Evolutionary conservation across 225 moss, liverwort and hornwort species (phyloP).

Genomic region (Bryoerythrophyllum caledonicum): DNA sequence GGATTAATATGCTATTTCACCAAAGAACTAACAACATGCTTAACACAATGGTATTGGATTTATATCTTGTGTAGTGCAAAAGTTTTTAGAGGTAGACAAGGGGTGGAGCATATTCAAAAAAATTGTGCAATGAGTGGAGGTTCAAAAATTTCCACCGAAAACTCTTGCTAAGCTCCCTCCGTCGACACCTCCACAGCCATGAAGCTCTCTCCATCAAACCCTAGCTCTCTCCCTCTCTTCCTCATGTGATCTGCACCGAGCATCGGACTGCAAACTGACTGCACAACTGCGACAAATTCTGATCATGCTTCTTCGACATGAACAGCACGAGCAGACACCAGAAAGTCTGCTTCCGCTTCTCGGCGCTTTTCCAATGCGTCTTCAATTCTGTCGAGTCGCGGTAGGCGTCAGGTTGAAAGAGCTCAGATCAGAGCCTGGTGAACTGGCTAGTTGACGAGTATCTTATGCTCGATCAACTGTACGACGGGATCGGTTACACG

Average conservation of each 20-base stretch:
- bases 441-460: slow-evolving; percentile 56
- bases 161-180: neutral
- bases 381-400: neutral
- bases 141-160: neutral
- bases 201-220: neutral
- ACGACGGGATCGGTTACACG: slow-evolving; percentile 39
- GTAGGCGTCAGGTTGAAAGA: slow-evolving; percentile 43
- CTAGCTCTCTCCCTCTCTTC: neutral
- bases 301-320: neutral
- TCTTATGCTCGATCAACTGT: slow-evolving; percentile 29
- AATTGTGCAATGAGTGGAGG: too few species aligned
- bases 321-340: neutral
- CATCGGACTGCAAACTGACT: neutral
- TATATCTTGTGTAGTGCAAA: too few species aligned
- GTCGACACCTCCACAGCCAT: neutral
- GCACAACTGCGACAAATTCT: neutral
- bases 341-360: neutral
- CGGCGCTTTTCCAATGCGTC: neutral
- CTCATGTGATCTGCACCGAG: neutral
- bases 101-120: too few species aligned
- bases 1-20: too few species aligned
- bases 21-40: too few species aligned
- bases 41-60: too few species aligned
- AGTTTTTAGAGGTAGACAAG: too few species aligned
- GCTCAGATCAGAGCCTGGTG: slow-evolving; percentile 34